Percentiles rank a stretch among this genome's conserved stretches.
Conservation (phyloP, 2,329 filamentous ascomycete species). For the Beauveria sp. region DNA sequence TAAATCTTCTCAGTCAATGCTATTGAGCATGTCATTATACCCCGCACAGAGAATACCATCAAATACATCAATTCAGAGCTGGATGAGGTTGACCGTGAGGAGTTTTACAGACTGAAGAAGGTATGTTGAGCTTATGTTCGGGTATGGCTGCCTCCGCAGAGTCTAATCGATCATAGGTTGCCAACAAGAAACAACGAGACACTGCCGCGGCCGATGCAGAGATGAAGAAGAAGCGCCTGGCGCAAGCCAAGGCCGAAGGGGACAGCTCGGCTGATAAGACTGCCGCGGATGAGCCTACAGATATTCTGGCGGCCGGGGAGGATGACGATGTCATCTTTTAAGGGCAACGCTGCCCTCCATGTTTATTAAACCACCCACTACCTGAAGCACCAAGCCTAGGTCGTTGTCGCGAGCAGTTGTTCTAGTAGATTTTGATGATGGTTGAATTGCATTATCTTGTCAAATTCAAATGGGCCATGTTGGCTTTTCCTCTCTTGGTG, state of each 20-base stretch:
- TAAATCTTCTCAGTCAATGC: constrained; percentile 62
- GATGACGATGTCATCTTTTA: constrained; percentile 85
- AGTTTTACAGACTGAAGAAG: constrained; percentile 97
- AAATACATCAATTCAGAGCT: constrained; percentile 99
- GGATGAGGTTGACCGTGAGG: constrained; percentile 93
- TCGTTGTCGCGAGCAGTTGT: background rate
- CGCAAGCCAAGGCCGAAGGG: constrained; percentile 25
- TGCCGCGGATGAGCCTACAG: constrained; percentile 39
- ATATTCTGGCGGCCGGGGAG: constrained; percentile 67
- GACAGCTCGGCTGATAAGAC: constrained; percentile 28
- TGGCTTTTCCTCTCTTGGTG: no score
- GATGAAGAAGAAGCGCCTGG: constrained; percentile 64
- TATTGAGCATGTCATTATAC: constrained; percentile 95
- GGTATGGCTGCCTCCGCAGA: background rate
- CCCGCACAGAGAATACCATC: constrained; percentile 98
- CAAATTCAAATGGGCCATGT: no score
- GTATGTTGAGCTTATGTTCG: constrained; percentile 16
- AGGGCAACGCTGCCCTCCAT: background rate
- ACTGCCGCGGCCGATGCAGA: constrained; percentile 64
- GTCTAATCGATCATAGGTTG: constrained; percentile 41
- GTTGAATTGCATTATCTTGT: background rate
- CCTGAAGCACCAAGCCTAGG: background rate
- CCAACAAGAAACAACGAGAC: constrained; percentile 75
- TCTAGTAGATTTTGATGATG: constrained; percentile 4
- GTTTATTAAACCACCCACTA: constrained; percentile 4